These are phyloP conservation scores for Dacryopinax spathularia DNA, from an alignment of 768 basidiomycete genomes.

Conservation along the genomic window DNA sequence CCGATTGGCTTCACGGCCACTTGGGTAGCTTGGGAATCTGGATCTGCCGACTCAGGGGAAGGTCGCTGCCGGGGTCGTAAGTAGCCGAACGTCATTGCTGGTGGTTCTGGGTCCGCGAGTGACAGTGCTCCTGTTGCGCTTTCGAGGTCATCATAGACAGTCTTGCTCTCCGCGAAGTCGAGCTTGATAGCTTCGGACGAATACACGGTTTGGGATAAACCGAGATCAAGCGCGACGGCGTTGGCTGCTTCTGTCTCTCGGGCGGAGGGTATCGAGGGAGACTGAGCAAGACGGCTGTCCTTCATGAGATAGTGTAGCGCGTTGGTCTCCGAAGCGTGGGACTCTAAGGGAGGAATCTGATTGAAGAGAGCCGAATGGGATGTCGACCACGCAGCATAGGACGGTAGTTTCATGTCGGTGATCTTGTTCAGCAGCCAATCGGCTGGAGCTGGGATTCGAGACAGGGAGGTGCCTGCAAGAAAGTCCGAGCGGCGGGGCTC, in stretches of 20 bases:
- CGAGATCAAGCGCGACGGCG: conserved; percentile 48
- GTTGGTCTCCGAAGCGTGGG: not conserved
- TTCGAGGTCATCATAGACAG: conserved; percentile 31
- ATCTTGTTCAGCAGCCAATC: not conserved
- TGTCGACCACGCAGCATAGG: not conserved
- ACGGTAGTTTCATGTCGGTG: not conserved
- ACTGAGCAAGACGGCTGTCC: not conserved
- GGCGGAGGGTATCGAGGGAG: not conserved
- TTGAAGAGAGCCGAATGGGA: not conserved
- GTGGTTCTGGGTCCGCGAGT: conserved; percentile 36
- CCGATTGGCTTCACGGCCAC: conserved; percentile 15
- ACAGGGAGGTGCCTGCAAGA: conserved; percentile 37
- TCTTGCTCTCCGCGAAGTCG: conserved; percentile 11
- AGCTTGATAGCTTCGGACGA: conserved; percentile 32
- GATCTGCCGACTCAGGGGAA: too few species aligned
- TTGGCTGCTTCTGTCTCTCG: conserved; percentile 35
- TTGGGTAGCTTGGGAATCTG: conserved; percentile 20
- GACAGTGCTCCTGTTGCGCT: conserved; percentile 34
- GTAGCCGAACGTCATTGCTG: conserved; percentile 48
- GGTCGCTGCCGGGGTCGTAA: conserved; percentile 44
- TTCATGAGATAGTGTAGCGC: not conserved
- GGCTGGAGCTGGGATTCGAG: not conserved
- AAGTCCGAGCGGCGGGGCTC: conserved; percentile 40
- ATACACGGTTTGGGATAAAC: conserved; percentile 44
- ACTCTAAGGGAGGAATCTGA: not conserved